Base-by-base conservation (phyloP, 495 filamentous ascomycete genomes). In the Penicillium cosmopolitanum region DNA sequence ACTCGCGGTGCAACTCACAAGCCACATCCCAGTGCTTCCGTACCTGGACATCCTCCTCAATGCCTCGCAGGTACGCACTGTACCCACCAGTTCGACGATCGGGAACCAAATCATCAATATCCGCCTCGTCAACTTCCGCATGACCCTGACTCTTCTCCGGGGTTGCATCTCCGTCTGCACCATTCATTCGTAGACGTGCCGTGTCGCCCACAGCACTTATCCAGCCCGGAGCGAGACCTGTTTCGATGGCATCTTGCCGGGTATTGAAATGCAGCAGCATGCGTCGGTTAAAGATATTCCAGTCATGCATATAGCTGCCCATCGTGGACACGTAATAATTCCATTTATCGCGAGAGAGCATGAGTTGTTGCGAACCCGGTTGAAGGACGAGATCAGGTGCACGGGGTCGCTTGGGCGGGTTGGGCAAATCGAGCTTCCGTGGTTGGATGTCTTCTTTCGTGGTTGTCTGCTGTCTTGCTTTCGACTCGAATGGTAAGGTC, bases 401-500 rank as follows among this genome's bases (percentile, higher is more conserved):
- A 28, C 80, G 77, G 11, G 78, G 83, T 23, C 76, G 82, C 56
- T 79, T 80, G 0, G 93, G 93, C 3, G 86, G 79, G 11, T 78
- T 70, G 0, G 92, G 92, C 8, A 90, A 80, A 1, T 74, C 61
- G 5, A 91, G 74, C 5, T 73, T 70, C 10, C 75, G 70, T 5
- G 74, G 67, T 0, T 62, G 75, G 16, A 68, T 66, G 23, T 73
- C 69, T 13, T 61, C 65, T 34, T 63, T 63, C 5, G 65, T 63
- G 11, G 69, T 65, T 23, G 55, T 67, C 13, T 64, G 68, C 33
- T 62, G 51, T 52, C 72, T 74, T 19, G 91, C 68, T 31, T 79
- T 75, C 43, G 89, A 93, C 57, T 86, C 73, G 69, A 94, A 95
- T 0, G 92, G 92, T 2, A 96, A 83, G 2, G 78, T 86, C 7